Conservation (phyloP, 2,329 filamentous ascomycete genomes). For the Claviceps paspali region DNA sequence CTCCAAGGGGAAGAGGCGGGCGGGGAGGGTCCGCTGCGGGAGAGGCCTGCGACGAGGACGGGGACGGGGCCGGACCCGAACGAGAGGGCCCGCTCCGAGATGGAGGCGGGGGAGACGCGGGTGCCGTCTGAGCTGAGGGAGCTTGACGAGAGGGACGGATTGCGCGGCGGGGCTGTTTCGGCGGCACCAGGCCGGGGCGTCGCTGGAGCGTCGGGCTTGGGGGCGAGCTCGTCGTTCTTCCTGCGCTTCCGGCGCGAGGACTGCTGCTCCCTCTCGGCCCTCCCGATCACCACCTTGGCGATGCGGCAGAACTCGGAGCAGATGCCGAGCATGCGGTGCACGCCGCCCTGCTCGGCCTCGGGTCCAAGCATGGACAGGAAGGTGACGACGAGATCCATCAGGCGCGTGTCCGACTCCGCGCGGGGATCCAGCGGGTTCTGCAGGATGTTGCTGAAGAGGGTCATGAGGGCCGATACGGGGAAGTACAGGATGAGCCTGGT, state of each 20-base stretch:
- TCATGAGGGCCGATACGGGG: constrained; percentile 86
- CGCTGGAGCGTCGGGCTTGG: not conserved
- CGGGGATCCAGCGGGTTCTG: constrained; percentile 87
- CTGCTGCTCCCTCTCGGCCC: constrained; percentile 75
- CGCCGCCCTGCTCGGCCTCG: constrained; percentile 78
- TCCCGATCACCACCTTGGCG: constrained; percentile 78
- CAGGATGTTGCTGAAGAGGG: constrained; percentile 87
- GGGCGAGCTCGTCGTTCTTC: constrained; percentile 35
- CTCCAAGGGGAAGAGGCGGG: too few relatives aligned
- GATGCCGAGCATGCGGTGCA: constrained; percentile 84
- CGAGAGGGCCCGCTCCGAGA: too few relatives aligned
- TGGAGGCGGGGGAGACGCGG: constrained; percentile 15
- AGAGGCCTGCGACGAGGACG: constrained; percentile 8
- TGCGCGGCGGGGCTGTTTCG: constrained; percentile 3
- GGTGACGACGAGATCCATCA: constrained; percentile 87
- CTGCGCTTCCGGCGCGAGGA: constrained; percentile 74
- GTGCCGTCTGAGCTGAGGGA: constrained; percentile 7
- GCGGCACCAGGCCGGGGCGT: constrained; percentile 4
- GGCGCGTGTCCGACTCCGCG: constrained; percentile 71
- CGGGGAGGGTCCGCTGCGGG: constrained; percentile 27
- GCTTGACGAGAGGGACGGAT: constrained; percentile 2
- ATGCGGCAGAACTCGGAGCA: constrained; percentile 97
- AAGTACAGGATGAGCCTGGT: constrained; percentile 89
- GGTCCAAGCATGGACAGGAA: constrained; percentile 82
- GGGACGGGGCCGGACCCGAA: constrained; percentile 12